phyloP scores from a whole-genome alignment of 192 early-diverging fungal genomes.

The Coemansia sp. region DNA sequence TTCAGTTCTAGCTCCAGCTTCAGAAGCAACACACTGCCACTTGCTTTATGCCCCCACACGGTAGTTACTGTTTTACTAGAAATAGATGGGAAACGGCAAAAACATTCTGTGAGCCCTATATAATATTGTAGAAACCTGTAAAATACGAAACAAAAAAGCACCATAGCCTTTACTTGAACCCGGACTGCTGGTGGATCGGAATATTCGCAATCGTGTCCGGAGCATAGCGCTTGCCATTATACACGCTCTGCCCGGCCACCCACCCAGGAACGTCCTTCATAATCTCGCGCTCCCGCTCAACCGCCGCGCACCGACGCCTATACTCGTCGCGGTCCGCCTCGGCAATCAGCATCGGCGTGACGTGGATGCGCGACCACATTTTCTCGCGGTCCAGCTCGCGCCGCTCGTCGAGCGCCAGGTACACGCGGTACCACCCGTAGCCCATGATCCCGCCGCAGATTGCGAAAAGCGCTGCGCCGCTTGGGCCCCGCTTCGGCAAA shows the following conservation, averaged over 20 bases:
- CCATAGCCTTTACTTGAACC: constrained; percentile 21
- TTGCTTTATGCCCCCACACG: too few species aligned
- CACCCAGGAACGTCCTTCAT: constrained; percentile 85
- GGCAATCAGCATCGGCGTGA: constrained; percentile 88
- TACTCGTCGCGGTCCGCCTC: constrained; percentile 91
- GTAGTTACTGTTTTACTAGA: too few species aligned
- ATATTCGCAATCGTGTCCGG: constrained; percentile 51
- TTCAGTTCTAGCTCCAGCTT: too few species aligned
- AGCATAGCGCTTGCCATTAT: constrained; percentile 83
- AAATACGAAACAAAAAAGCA: too few species aligned
- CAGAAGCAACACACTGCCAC: too few species aligned
- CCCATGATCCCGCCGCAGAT: constrained; percentile 72
- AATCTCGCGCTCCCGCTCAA: constrained; percentile 72
- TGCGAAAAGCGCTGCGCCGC: constrained; percentile 77
- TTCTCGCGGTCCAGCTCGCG: constrained; percentile 91
- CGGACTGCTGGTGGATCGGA: constrained; percentile 42
- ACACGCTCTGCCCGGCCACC: constrained; percentile 82
- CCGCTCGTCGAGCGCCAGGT: constrained; percentile 37
- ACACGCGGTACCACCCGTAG: constrained; percentile 76
- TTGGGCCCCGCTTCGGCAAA: constrained; percentile 86
- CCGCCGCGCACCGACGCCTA: constrained; percentile 71
- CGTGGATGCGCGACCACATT: constrained; percentile 88
- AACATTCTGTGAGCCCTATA: too few species aligned
- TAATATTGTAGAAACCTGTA: too few species aligned
- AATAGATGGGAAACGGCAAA: too few species aligned